phyloP scores from a whole-genome alignment of 2,329 filamentous ascomycete genomes.

The Aschersonia sp. region DNA sequence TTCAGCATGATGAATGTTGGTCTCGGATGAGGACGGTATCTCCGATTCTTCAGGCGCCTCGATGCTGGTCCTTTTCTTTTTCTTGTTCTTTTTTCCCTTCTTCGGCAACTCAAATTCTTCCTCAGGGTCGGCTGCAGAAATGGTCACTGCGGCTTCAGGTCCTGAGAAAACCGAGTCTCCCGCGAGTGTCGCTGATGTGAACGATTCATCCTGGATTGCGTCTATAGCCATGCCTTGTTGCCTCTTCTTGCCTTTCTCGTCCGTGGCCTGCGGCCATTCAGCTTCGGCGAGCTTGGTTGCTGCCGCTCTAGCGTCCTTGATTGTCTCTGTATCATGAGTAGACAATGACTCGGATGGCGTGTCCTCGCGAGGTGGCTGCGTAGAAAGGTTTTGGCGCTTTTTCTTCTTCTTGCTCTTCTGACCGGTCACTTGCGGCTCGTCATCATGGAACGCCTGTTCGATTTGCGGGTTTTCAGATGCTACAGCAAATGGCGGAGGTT shows the following conservation, averaged over 20 bases:
- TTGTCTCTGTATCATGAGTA: neutral
- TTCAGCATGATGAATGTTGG: no score
- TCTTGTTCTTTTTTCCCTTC: conserved; percentile 3
- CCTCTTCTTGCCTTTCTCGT: conserved; percentile 5
- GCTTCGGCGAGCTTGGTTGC: neutral
- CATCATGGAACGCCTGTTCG: neutral
- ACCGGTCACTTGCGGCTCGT: neutral
- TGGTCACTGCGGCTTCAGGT: neutral
- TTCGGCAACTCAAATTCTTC: conserved; percentile 1
- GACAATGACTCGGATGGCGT: neutral
- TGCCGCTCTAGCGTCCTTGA: neutral
- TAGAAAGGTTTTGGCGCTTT: neutral
- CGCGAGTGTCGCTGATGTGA: neutral
- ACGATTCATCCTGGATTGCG: neutral
- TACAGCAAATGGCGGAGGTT: no score
- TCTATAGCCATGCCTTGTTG: neutral
- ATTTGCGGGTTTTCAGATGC: no score
- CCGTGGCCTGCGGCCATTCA: conserved; percentile 1
- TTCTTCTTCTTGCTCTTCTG: neutral
- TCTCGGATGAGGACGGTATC: no score
- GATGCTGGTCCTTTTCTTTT: conserved; percentile 6
- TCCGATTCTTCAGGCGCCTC: no score
- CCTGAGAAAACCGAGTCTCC: neutral
- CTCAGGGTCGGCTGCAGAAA: neutral
- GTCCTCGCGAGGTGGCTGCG: neutral